These are phyloP conservation scores for Xerocomus amazonicus DNA, from an alignment of 1,284 basidiomycete genomes.

Conservation along the genomic window DNA sequence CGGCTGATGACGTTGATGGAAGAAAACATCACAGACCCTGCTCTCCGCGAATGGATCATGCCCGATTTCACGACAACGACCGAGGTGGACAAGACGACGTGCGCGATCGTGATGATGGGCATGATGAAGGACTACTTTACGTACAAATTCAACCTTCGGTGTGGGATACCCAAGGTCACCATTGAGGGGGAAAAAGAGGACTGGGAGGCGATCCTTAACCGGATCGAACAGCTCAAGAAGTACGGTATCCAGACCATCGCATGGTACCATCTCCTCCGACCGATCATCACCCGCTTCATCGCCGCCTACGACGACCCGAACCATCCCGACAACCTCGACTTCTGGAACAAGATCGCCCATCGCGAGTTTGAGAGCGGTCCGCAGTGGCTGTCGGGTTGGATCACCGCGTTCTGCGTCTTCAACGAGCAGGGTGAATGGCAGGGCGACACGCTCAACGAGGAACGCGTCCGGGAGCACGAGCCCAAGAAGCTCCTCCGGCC, in stretches of 20 bases:
- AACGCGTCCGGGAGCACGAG: conserved; percentile 28
- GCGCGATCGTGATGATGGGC: conserved; percentile 45
- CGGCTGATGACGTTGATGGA: conserved; percentile 37
- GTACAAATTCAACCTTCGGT: conserved; percentile 31
- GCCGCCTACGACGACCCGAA: conserved; percentile 34
- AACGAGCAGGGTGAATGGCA: conserved; percentile 33
- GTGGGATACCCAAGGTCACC: conserved; percentile 48
- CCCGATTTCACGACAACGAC: conserved; percentile 50
- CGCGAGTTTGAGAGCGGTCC: conserved; percentile 26
- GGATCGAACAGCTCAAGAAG: conserved; percentile 35
- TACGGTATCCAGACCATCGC: conserved; percentile 36
- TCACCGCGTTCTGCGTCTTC: conserved; percentile 42
- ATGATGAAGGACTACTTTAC: conserved; percentile 40
- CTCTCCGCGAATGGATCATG: conserved; percentile 40
- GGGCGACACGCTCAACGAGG: conserved; percentile 32
- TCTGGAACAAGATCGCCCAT: conserved; percentile 39
- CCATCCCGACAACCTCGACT: conserved; percentile 30
- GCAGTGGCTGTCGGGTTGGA: conserved; percentile 36
- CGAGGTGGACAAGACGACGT: conserved; percentile 37
- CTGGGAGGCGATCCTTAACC: conserved; percentile 35
- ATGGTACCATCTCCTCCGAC: conserved; percentile 40
- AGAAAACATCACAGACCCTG: conserved; percentile 36
- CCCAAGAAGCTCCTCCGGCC: conserved; percentile 33
- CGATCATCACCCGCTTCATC: conserved; percentile 38
- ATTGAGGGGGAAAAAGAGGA: conserved; percentile 38